A percentile compares a stretch with the other conserved stretches of the same genome.
These are phyloP conservation scores for Periconia sp. DNA, from an alignment of 2,329 filamentous ascomycete species.

Conservation along the genomic window DNA sequence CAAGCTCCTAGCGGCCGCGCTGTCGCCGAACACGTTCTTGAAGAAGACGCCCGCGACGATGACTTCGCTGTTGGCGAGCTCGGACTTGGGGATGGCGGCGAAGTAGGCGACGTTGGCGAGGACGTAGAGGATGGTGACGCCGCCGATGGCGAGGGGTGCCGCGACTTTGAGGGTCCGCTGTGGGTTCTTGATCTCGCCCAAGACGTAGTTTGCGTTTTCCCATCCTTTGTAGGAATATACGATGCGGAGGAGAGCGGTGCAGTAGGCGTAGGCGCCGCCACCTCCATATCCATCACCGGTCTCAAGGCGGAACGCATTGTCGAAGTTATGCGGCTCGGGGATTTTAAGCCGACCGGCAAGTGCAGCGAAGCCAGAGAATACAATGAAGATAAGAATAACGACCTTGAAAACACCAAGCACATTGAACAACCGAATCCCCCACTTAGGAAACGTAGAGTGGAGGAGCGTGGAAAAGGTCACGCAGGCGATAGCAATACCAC, in stretches of 20 bases:
- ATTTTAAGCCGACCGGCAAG: slow-evolving; percentile 35
- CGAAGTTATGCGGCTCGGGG: slow-evolving; percentile 58
- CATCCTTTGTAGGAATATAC: slow-evolving; percentile 66
- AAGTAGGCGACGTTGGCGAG: slow-evolving; percentile 69
- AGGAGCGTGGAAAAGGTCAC: slow-evolving; percentile 58
- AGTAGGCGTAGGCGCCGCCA: slow-evolving; percentile 48
- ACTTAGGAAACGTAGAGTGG: slow-evolving; percentile 57
- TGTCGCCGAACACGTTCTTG: slow-evolving; percentile 61
- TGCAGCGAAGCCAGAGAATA: slow-evolving; percentile 56
- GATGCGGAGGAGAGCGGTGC: slow-evolving; percentile 60
- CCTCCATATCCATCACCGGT: slow-evolving; percentile 36
- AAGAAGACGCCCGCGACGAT: slow-evolving; percentile 65
- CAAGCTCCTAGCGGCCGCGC: slow-evolving; percentile 48
- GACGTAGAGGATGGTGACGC: slow-evolving; percentile 63
- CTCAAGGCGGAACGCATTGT: slow-evolving; percentile 57
- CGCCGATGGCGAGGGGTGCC: slow-evolving; percentile 60
- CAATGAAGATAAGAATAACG: slow-evolving; percentile 60
- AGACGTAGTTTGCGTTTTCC: slow-evolving; percentile 65
- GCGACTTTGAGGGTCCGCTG: slow-evolving; percentile 58
- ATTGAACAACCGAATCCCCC: slow-evolving; percentile 62
- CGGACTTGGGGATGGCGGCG: slow-evolving; percentile 60
- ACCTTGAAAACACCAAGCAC: slow-evolving; percentile 64
- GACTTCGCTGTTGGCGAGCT: slow-evolving; percentile 60
- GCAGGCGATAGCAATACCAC: slow-evolving; percentile 52
- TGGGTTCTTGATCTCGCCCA: slow-evolving; percentile 60